A percentile compares a stretch with the other conserved stretches of the same genome.
Conservation (phyloP, 257 asterid genomes). For the Parsonsia alboflavescens region DNA sequence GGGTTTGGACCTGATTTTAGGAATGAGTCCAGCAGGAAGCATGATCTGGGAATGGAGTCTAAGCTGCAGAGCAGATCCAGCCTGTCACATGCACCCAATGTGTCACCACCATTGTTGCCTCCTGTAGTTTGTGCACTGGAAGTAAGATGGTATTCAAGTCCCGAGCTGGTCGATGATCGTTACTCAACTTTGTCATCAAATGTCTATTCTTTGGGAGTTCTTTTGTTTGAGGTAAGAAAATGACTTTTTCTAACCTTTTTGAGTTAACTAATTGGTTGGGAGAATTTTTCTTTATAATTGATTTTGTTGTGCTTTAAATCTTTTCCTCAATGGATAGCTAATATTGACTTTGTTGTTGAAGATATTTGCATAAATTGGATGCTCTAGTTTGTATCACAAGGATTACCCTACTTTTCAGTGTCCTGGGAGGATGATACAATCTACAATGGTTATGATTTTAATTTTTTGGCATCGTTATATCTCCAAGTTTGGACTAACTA, state of each 20-base stretch:
- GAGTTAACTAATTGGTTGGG: background rate
- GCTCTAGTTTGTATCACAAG: background rate
- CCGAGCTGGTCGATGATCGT: conserved; percentile 56
- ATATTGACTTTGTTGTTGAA: background rate
- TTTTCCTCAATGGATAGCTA: background rate
- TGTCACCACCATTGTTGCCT: conserved; percentile 30
- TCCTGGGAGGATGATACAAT: background rate
- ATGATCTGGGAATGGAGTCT: conserved; percentile 27
- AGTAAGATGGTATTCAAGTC: conserved; percentile 82
- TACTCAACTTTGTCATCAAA: conserved; percentile 65
- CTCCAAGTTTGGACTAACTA: background rate
- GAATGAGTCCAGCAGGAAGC: conserved; percentile 27
- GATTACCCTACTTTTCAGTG: background rate
- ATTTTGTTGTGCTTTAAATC: background rate
- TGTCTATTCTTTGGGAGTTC: conserved; percentile 79
- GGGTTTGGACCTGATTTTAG: conserved; percentile 27
- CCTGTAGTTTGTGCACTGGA: conserved; percentile 42
- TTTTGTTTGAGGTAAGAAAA: conserved; percentile 86
- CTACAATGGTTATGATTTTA: background rate
- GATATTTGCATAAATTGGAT: background rate
- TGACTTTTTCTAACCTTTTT: conserved; percentile 5
- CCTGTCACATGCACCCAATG: conserved; percentile 29
- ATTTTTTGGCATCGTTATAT: background rate
- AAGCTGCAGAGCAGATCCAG: conserved; percentile 26
- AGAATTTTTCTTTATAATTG: background rate